These are phyloP conservation scores for Ganoderma resinaceum DNA, from an alignment of 1,284 basidiomycete species.

Conservation along the genomic window DNA sequence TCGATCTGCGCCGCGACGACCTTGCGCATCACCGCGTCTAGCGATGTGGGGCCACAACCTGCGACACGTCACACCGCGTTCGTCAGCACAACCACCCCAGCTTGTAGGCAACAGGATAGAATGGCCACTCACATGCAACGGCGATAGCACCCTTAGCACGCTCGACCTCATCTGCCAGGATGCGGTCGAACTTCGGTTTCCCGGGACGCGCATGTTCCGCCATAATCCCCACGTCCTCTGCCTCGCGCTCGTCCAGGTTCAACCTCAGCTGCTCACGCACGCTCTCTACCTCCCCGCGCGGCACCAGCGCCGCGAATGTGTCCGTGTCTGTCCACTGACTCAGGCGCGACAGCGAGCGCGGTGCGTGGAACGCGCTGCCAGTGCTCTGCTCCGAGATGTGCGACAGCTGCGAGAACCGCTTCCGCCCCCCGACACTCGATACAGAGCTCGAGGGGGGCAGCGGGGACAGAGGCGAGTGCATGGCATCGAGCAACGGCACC, in stretches of 20 bases:
- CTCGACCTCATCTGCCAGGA: slow-evolving; percentile 73
- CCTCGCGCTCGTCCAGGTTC: slow-evolving; percentile 71
- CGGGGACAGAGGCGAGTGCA: not conserved
- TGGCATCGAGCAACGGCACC: slow-evolving; percentile 25
- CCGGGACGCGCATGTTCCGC: slow-evolving; percentile 78
- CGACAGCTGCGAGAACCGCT: slow-evolving; percentile 21
- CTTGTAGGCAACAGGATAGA: not conserved
- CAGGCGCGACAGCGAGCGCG: slow-evolving; percentile 31
- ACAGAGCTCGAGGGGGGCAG: slow-evolving; percentile 20
- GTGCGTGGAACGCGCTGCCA: slow-evolving; percentile 17
- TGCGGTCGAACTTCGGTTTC: slow-evolving; percentile 73
- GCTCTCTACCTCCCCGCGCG: slow-evolving; percentile 33
- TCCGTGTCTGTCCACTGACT: slow-evolving; percentile 40
- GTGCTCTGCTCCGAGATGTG: slow-evolving; percentile 15
- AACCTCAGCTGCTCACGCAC: slow-evolving; percentile 47
- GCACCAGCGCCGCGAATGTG: slow-evolving; percentile 39
- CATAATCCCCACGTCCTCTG: slow-evolving; percentile 69
- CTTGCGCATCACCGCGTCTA: slow-evolving; percentile 78
- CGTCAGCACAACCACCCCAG: slow-evolving; percentile 1
- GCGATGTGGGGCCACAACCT: slow-evolving; percentile 80
- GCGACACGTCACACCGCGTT: not conserved
- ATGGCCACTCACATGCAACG: slow-evolving; percentile 68
- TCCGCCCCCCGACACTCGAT: not conserved
- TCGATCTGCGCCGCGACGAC: slow-evolving; percentile 70
- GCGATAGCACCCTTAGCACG: slow-evolving; percentile 62